These are phyloP conservation scores for Venturia asperata DNA, from an alignment of 2,329 filamentous ascomycete genomes.

Conservation along the genomic window DNA sequence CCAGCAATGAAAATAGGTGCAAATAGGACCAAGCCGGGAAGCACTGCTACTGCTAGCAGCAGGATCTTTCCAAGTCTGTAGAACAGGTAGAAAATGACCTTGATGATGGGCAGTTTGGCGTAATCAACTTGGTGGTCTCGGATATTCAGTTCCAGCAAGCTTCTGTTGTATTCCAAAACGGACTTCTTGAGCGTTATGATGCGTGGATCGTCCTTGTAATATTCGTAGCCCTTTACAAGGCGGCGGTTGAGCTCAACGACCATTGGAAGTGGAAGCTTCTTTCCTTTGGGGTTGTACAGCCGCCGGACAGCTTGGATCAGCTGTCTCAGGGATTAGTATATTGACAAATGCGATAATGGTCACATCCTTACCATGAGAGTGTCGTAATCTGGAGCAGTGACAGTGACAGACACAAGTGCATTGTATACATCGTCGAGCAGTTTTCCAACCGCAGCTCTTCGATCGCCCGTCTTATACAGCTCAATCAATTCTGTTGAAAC, in stretches of 20 bases:
- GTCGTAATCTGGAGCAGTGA: slow-evolving; percentile 88
- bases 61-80: slow-evolving; percentile 74
- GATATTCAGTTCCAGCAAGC: slow-evolving; percentile 77
- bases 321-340: slow-evolving; percentile 35
- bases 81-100: slow-evolving; percentile 67
- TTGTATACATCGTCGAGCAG: slow-evolving; percentile 83
- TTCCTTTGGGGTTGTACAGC: slow-evolving; percentile 89
- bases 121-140: slow-evolving; percentile 94
- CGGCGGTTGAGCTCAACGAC: slow-evolving; percentile 92
- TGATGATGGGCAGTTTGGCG: slow-evolving; percentile 70
- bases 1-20: slow-evolving; percentile 79
- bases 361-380: slow-evolving; percentile 65
- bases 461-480: slow-evolving; percentile 74
- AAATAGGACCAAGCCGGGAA: slow-evolving; percentile 83
- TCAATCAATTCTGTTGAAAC: slow-evolving; percentile 75
- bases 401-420: slow-evolving; percentile 77
- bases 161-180: slow-evolving; percentile 78
- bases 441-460: slow-evolving; percentile 74
- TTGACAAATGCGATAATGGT: not conserved
- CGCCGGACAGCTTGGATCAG: slow-evolving; percentile 89
- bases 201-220: slow-evolving; percentile 84
- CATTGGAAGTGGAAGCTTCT: slow-evolving; percentile 84
- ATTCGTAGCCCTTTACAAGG: slow-evolving; percentile 82
- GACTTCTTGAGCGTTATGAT: slow-evolving; percentile 68
- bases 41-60: slow-evolving; percentile 68